These are phyloP conservation scores for Hypholoma fasciculare DNA, from an alignment of 768 basidiomycete genomes.

Conservation along the genomic window DNA sequence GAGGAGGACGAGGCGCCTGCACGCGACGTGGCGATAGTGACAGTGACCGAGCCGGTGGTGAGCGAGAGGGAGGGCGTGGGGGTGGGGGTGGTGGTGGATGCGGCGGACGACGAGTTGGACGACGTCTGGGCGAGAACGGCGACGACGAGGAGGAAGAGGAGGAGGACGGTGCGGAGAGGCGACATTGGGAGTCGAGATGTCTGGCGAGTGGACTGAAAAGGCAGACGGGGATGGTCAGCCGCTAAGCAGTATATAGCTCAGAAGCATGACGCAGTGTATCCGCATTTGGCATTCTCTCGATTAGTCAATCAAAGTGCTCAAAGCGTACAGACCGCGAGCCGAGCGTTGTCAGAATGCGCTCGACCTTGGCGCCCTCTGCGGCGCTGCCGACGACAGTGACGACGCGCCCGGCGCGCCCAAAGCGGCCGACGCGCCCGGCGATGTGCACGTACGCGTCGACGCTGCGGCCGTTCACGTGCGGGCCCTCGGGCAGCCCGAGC, in stretches of 20 bases:
- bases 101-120: slow-evolving; percentile 38
- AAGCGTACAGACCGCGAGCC: slow-evolving; percentile 46
- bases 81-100: slow-evolving; percentile 51
- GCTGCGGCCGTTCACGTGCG: slow-evolving; percentile 34
- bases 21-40: slow-evolving; percentile 49
- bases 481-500: slow-evolving; percentile 56
- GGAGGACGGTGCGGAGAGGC: slow-evolving; percentile 11
- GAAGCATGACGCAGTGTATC: slow-evolving; percentile 2
- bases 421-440: slow-evolving; percentile 76
- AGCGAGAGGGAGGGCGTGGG: slow-evolving; percentile 46
- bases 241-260: slow-evolving; percentile 6
- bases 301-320: slow-evolving; percentile 49
- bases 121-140: slow-evolving; percentile 20
- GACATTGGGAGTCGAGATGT: slow-evolving; percentile 8
- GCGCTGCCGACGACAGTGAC: slow-evolving; percentile 56
- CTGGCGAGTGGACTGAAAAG: slow-evolving; percentile 9
- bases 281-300: slow-evolving; percentile 11
- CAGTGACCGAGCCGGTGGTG: slow-evolving; percentile 45
- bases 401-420: slow-evolving; percentile 66
- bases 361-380: slow-evolving; percentile 37
- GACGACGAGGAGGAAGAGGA: slow-evolving; percentile 20
- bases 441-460: slow-evolving; percentile 69
- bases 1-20: slow-evolving; percentile 50
- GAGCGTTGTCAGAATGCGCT: slow-evolving; percentile 43
- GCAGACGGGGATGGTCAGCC: slow-evolving; percentile 20